These are phyloP conservation scores for Moricandia moricandioides DNA, from an alignment of 345 rosid genomes.

Conservation along the genomic window DNA sequence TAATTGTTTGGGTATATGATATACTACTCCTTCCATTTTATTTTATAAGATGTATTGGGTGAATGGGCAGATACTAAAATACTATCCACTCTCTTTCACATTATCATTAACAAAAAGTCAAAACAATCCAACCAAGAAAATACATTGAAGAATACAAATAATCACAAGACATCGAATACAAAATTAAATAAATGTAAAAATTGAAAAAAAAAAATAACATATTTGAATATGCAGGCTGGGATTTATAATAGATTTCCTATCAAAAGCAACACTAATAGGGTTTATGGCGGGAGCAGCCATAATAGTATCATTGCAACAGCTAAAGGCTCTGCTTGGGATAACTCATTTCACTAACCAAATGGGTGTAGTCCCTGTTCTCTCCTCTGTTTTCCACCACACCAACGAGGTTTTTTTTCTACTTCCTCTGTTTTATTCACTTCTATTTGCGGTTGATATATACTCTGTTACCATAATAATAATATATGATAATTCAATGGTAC, in stretches of 20 bases:
- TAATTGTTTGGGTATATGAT: too few relatives aligned
- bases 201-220: too few relatives aligned
- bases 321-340: constrained; percentile 86
- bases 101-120: too few relatives aligned
- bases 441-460: neutral
- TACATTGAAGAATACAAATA: too few relatives aligned
- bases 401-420: constrained; percentile 54
- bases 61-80: too few relatives aligned
- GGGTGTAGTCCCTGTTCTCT: constrained; percentile 77
- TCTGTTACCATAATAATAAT: neutral
- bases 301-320: constrained; percentile 92
- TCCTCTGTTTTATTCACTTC: neutral
- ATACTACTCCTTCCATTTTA: too few relatives aligned
- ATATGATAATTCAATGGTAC: neutral
- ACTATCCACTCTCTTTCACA: too few relatives aligned
- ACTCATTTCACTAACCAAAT: constrained; percentile 82
- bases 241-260: constrained; percentile 83
- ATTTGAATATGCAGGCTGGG: constrained; percentile 57
- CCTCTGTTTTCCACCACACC: constrained; percentile 70
- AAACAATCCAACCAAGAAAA: too few relatives aligned
- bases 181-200: too few relatives aligned
- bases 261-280: constrained; percentile 83
- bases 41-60: too few relatives aligned
- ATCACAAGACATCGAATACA: too few relatives aligned
- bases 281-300: constrained; percentile 99